Conservation (phyloP, 805 yeast genomes). For the Ascoidea asiatica region DNA sequence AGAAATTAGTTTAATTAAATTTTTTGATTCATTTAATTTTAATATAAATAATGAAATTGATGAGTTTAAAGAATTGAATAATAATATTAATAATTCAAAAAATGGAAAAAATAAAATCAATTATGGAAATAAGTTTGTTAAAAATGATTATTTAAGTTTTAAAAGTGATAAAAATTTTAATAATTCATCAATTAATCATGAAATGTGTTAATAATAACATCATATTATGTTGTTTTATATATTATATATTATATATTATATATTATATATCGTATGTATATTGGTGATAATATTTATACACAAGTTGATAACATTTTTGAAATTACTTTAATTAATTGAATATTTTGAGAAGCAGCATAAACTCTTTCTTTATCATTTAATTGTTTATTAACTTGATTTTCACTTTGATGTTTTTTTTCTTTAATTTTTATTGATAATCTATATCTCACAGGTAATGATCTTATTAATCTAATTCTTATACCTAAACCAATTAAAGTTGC, state of each 20-base stretch:
- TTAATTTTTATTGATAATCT: conserved; percentile 69
- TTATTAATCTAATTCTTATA: conserved; percentile 77
- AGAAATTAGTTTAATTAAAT: background rate
- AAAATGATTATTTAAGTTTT: too few species aligned
- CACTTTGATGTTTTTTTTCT: conserved; percentile 93
- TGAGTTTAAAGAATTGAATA: background rate
- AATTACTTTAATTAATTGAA: conserved; percentile 79
- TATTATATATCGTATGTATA: too few species aligned
- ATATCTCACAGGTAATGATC: conserved; percentile 77
- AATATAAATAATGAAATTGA: too few species aligned
- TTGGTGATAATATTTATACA: too few species aligned
- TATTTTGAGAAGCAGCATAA: conserved; percentile 97
- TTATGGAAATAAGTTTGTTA: too few species aligned
- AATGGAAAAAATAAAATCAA: too few species aligned
- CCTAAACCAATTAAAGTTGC: conserved; percentile 96
- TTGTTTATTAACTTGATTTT: conserved; percentile 90
- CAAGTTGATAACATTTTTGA: conserved; percentile 87
- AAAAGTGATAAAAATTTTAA: too few species aligned
- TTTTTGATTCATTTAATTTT: background rate
- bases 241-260: too few species aligned
- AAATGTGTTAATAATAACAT: too few species aligned
- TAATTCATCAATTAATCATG: too few species aligned
- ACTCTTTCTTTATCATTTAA: conserved; percentile 95
- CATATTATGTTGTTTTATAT: too few species aligned
- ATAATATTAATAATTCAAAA: too few species aligned